Percentiles rank a stretch among this genome's conserved stretches.
These are phyloP conservation scores for Penicillium parvum DNA, from an alignment of 495 filamentous ascomycete genomes.

Conservation along the genomic window DNA sequence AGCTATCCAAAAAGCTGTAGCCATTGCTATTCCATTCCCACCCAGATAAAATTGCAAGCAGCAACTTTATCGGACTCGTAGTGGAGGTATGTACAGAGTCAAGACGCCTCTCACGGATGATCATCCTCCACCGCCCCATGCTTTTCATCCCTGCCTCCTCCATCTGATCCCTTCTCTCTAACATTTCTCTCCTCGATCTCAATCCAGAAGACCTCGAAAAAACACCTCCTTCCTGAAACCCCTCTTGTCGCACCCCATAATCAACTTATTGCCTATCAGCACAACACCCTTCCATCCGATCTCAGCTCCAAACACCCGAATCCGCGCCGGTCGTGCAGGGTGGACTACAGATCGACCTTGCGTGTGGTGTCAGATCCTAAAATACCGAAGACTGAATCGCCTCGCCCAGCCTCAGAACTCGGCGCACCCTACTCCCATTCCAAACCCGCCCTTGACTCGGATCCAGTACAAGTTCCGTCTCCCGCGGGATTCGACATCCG, in stretches of 20 bases:
- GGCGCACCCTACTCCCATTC: background rate
- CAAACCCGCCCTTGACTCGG: slow-evolving; percentile 7
- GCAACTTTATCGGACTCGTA: background rate
- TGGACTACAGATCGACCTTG: no score
- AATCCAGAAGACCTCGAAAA: no score
- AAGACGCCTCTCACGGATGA: background rate
- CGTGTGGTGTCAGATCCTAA: no score
- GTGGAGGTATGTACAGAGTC: slow-evolving; percentile 3
- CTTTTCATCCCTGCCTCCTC: slow-evolving; percentile 14
- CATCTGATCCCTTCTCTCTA: slow-evolving; percentile 12
- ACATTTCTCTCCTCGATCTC: slow-evolving; percentile 1
- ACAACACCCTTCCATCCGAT: slow-evolving; percentile 1
- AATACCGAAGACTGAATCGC: no score
- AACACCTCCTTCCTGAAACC: background rate
- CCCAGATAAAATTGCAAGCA: background rate
- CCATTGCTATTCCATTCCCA: background rate
- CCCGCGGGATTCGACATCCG: slow-evolving; percentile 6
- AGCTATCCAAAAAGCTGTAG: no score
- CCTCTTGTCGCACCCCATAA: background rate
- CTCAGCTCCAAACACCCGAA: slow-evolving; percentile 7
- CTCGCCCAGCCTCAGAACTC: background rate
- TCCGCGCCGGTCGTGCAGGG: slow-evolving; percentile 24
- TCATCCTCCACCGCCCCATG: slow-evolving; percentile 14
- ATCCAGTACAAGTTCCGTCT: slow-evolving; percentile 3
- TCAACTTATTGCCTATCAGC: slow-evolving; percentile 4